Evolutionary conservation across 257 asterid species (phyloP), one percentile per base, ranked within the genome.

Genomic region (Primulina tabacum): DNA sequence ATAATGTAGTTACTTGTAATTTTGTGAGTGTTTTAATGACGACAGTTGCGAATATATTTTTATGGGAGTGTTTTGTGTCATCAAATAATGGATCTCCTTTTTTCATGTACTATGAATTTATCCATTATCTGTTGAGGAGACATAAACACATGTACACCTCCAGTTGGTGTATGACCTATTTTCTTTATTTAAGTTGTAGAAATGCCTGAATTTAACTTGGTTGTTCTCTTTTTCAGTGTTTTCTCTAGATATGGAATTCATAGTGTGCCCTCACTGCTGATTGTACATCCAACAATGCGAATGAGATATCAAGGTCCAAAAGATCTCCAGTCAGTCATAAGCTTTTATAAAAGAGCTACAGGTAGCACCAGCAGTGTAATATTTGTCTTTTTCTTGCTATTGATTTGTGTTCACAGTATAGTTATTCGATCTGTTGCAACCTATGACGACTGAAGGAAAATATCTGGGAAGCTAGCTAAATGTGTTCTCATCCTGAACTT

Each of bases 171-270:
- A 58, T 12, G 53, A 62, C 30, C 24, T 21, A 8, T 24, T 56
- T 72, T 28, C 58, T 20, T 17, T 1, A 11, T 33, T 62, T 21
- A 64, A 56, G 50, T 60, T 67, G 64, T 43, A 37, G 55, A 32
- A 32, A 32, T 62, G 7, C 72, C 60, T 38, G 59, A 63, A 60
- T 76, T 64, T 64, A 71, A 74, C 26, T 71, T 71, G 52, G 59
- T 69, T 4, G 35, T 32, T 17, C 70, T 26, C 64, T 10, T 63
- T 32, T 4, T 70, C 95, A 89, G 96, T 70, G 80, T 85, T 75
- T 85, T 85, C 67, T 89, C 96, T n/a, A 77, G 84, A 78, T 78
- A 83, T 73, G 96, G 96, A 61, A 78, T 89, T 71, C 93, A 87
- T 82, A 86, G 89, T 72, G 69, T 89, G 20, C 96, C 96, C 12